Base-by-base conservation (phyloP, 768 basidiomycete genomes). In the Gloeopeniophorella convolvens region DNA sequence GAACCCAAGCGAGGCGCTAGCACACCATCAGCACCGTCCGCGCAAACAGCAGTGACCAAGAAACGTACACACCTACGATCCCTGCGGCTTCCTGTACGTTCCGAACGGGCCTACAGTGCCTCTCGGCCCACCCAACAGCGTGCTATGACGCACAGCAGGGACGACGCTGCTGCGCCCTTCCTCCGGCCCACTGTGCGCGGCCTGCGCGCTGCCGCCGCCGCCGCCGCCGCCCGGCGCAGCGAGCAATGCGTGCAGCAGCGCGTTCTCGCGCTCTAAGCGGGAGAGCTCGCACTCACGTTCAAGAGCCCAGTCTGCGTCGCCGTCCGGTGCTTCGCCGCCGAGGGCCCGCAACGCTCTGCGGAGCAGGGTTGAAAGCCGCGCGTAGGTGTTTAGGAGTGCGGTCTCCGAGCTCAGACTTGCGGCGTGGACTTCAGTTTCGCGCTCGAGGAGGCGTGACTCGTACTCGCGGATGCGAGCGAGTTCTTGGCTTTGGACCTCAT, bases 401-500 rank as follows among this genome's bases (percentile, higher is more conserved):
- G 83, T 85, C 58, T 77, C 79, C n/a, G 75, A 69, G 5, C 72
- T 70, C 0, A 92, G 76, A 21, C 80, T 75, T 39, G 73, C 69
- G 3, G 72, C 66, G 4, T 85, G 73, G 40, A 77, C 76, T 57
- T 81, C 80, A 26, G 86, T 85, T 60, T 91, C 88, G 41, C 78
- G 75, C 40, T 75, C 76, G 35, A 90, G 71, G n/a, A 99, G 72
- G 55, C 86, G 79, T 18, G 82, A 77, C 64, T 97, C 94, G 66
- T 94, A 96, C 58, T 96, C 91, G 2, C 89, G 83, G 48, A 93
- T 85, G 33, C 96, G 69, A 0, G 89, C 78, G 9, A 98, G 77
- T 64, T 97, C 93, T 60, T 87, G 87, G 66, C 90, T 85, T 67
- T 97, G 94, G 0, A 94, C 85, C 51, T 93, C 87, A 71, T 89